phyloP scores from a whole-genome alignment of 768 basidiomycete genomes.

The Tephrocybe sp. region DNA sequence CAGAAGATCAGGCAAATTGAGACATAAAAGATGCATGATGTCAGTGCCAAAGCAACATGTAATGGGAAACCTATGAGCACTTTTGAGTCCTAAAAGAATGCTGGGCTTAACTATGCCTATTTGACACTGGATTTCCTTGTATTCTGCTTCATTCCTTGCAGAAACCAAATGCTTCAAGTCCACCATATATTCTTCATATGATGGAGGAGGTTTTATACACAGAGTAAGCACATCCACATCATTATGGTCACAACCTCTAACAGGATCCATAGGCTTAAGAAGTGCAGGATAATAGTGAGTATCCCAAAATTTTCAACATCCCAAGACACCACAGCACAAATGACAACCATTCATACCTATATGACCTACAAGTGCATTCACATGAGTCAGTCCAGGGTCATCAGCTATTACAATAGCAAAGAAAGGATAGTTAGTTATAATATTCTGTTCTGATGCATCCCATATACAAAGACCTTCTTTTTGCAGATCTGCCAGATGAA shows the following conservation, averaged over 20 bases:
- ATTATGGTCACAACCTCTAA: too few species aligned
- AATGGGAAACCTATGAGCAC: conserved; percentile 19
- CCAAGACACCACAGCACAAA: conserved; percentile 21
- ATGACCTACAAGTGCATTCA: conserved; percentile 30
- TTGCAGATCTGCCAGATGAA: conserved; percentile 15
- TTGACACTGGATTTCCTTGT: conserved; percentile 12
- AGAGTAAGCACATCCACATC: too few species aligned
- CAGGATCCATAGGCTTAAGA: too few species aligned
- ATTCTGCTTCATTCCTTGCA: conserved; percentile 16
- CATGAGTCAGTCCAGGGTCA: conserved; percentile 20
- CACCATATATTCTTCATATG: neutral
- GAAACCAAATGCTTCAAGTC: neutral
- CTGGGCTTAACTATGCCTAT: conserved; percentile 35
- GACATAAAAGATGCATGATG: conserved; percentile 35
- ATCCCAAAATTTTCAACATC: too few species aligned
- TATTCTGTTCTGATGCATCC: conserved; percentile 14
- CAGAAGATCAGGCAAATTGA: conserved; percentile 39
- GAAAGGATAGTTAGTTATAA: conserved; percentile 15
- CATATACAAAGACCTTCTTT: conserved; percentile 20
- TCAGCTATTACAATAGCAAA: conserved; percentile 20
- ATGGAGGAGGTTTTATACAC: neutral
- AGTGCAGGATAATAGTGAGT: too few species aligned
- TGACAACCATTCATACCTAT: conserved; percentile 33
- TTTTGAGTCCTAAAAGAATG: conserved; percentile 28
- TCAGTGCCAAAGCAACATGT: conserved; percentile 32